Conservation (phyloP, 805 yeast genomes). For the Pichia membranifaciens region DNA sequence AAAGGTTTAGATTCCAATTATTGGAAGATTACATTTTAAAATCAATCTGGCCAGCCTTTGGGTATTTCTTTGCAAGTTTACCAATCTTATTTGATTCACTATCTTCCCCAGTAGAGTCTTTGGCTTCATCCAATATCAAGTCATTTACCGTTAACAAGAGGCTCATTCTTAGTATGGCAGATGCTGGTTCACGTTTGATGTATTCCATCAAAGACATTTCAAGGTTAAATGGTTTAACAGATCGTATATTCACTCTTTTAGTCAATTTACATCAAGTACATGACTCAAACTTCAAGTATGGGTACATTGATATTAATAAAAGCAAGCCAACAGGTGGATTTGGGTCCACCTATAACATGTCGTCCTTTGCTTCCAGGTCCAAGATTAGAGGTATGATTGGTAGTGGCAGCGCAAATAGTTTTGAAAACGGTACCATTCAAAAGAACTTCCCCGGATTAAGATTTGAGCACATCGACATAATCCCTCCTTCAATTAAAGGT, state of each 20-base stretch:
- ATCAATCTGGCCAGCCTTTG: slow-evolving; percentile 92
- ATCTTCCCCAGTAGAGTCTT: slow-evolving; percentile 14
- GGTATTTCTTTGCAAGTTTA: slow-evolving; percentile 84
- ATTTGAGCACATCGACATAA: slow-evolving; percentile 75
- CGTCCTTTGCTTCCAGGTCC: slow-evolving; percentile 29
- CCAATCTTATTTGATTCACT: slow-evolving; percentile 62
- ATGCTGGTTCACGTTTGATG: slow-evolving; percentile 93
- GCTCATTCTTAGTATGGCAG: slow-evolving; percentile 83
- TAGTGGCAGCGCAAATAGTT: slow-evolving; percentile 35
- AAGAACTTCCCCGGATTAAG: slow-evolving; percentile 71
- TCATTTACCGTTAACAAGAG: slow-evolving; percentile 88
- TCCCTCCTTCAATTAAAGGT: slow-evolving; percentile 66
- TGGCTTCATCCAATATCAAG: slow-evolving; percentile 52
- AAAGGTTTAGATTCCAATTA: slow-evolving; percentile 63
- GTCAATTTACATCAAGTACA: slow-evolving; percentile 80
- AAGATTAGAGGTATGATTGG: slow-evolving; percentile 15
- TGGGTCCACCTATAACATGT: slow-evolving; percentile 26
- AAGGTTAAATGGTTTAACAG: slow-evolving; percentile 87
- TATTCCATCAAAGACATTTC: slow-evolving; percentile 88
- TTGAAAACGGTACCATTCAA: slow-evolving; percentile 64
- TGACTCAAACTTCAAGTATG: slow-evolving; percentile 50
- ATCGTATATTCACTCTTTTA: slow-evolving; percentile 70
- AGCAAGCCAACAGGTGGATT: slow-evolving; percentile 23
- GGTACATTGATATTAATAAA: slow-evolving; percentile 23
- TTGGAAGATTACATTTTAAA: slow-evolving; percentile 83